These are phyloP conservation scores for Tetradesmus lagerheimii DNA, from an alignment of 139 green algal genomes.

Conservation along the genomic window DNA sequence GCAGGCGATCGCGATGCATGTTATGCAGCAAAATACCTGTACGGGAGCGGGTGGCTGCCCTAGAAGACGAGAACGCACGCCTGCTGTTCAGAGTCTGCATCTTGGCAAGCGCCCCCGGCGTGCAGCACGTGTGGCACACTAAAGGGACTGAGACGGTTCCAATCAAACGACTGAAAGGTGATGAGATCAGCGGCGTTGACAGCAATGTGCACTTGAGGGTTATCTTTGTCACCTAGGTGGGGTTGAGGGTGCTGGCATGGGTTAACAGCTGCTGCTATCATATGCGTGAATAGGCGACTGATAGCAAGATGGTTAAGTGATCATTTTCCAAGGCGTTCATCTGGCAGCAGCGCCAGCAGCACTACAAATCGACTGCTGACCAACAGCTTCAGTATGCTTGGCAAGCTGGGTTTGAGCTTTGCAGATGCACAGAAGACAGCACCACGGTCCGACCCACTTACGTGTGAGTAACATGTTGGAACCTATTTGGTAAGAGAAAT, in stretches of 20 bases:
- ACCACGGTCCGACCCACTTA: too few relatives aligned
- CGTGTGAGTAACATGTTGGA: too few relatives aligned
- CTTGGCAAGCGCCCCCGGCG: neutral
- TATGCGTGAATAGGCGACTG: neutral
- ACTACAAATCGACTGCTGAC: neutral
- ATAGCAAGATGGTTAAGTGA: neutral
- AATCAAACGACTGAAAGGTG: neutral
- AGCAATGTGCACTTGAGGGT: neutral
- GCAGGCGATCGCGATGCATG: neutral
- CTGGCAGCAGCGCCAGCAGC: neutral
- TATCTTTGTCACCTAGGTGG: neutral
- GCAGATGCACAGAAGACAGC: too few relatives aligned
- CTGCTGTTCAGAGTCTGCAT: constrained; percentile 21
- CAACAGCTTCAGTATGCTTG: neutral
- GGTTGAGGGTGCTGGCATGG: neutral
- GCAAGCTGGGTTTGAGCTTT: too few relatives aligned
- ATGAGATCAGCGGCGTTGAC: neutral
- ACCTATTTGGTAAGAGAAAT: too few relatives aligned
- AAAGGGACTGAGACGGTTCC: neutral
- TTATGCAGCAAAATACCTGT: neutral
- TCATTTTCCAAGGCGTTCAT: neutral
- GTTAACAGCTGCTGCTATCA: neutral
- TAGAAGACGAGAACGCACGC: constrained; percentile 9
- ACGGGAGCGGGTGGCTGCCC: constrained; percentile 19
- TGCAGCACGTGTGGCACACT: neutral